These are phyloP conservation scores for Sisymbrium altissimum DNA, from an alignment of 345 rosid genomes.

Conservation along the genomic window DNA sequence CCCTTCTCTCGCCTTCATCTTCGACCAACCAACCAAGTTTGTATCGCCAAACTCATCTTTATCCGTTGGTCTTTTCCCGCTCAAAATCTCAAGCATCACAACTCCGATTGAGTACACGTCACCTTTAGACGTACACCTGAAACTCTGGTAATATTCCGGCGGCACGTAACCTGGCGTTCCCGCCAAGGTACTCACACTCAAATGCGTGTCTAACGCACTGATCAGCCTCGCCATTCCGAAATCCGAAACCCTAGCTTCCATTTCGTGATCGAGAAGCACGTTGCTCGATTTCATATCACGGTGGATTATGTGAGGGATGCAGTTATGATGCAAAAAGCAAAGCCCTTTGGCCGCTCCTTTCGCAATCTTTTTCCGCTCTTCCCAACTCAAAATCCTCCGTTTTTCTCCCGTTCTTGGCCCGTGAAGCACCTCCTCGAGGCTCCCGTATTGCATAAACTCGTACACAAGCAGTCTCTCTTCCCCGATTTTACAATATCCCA, in stretches of 20 bases:
- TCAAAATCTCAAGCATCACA: conserved; percentile 76
- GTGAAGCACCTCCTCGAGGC: conserved; percentile 90
- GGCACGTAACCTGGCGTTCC: conserved; percentile 99
- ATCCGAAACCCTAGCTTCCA: conserved; percentile 96
- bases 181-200: conserved; percentile 91
- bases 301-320: conserved; percentile 94
- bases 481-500: conserved; percentile 88
- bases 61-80: conserved; percentile 89
- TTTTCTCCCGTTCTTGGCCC: conserved; percentile 59
- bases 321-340: conserved; percentile 91
- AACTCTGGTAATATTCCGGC: conserved; percentile 94
- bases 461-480: conserved; percentile 94
- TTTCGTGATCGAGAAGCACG: conserved; percentile 78
- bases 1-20: conserved; percentile 82
- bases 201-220: conserved; percentile 91
- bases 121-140: conserved; percentile 90
- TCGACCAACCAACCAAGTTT: conserved; percentile 93
- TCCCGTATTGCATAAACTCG: conserved; percentile 88
- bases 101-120: conserved; percentile 95
- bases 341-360: conserved; percentile 94
- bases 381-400: conserved; percentile 63
- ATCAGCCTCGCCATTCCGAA: conserved; percentile 98
- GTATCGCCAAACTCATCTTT: conserved; percentile 99
- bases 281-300: conserved; percentile 97
- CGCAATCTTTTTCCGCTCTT: conserved; percentile 81